phyloP scores from a whole-genome alignment of 2,329 filamentous ascomycete genomes.

The Cryphonectria japonica region DNA sequence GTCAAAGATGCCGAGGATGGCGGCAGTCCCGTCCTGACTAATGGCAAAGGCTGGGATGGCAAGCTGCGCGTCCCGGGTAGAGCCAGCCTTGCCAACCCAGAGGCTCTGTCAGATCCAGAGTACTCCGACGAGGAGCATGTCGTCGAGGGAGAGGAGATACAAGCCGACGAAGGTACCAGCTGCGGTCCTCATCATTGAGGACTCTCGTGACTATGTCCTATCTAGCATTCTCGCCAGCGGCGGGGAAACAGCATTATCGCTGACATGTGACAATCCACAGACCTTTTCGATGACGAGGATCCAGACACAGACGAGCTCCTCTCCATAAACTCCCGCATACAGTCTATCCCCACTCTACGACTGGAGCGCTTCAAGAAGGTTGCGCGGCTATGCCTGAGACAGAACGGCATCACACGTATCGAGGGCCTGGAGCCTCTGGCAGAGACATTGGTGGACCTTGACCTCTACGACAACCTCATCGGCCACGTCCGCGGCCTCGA shows the following conservation, averaged over 20 bases:
- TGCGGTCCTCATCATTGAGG: neutral
- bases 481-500: constrained; percentile 85
- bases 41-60: constrained; percentile 79
- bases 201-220: no score
- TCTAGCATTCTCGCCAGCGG: neutral
- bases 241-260: neutral
- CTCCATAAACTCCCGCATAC: constrained; percentile 83
- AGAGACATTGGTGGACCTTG: constrained; percentile 76
- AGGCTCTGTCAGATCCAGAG: constrained; percentile 82
- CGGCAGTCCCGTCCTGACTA: constrained; percentile 52
- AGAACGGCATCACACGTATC: constrained; percentile 85
- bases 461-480: constrained; percentile 96
- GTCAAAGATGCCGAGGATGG: constrained; percentile 43
- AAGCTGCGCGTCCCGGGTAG: constrained; percentile 77
- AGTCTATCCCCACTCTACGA: constrained; percentile 75
- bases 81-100: constrained; percentile 73
- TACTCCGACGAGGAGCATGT: constrained; percentile 75
- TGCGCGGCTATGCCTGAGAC: constrained; percentile 81
- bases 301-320: constrained; percentile 77
- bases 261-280: constrained; percentile 41
- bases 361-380: constrained; percentile 82
- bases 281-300: constrained; percentile 64
- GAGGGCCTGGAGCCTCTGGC: constrained; percentile 71
- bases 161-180: constrained; percentile 74
- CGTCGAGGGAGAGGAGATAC: constrained; percentile 73